Evolutionary conservation across 345 rosid genomes (phyloP).

Genomic region (Eutrema heterophyllum): DNA sequence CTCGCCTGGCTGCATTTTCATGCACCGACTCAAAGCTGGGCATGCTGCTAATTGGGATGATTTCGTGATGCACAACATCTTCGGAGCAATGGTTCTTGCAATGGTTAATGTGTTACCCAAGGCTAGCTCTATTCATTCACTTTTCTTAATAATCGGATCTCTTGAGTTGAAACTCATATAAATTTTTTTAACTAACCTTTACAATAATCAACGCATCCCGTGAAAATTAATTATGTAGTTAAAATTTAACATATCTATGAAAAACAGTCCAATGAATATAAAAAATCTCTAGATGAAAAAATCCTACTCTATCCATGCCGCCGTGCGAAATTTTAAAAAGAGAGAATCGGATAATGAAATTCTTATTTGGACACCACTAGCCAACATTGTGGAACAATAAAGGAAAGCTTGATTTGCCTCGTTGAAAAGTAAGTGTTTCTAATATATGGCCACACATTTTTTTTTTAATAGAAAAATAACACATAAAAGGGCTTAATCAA

Average conservation of each 20-base stretch:
- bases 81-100: too few species aligned
- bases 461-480: not conserved
- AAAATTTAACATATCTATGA: not conserved
- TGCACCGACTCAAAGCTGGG: too few species aligned
- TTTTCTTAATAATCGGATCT: not conserved
- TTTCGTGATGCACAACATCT: too few species aligned
- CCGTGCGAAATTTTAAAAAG: not conserved
- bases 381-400: conserved; percentile 23
- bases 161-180: not conserved
- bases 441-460: not conserved
- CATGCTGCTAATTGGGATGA: too few species aligned
- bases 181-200: not conserved
- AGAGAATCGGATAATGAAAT: conserved; percentile 11
- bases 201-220: not conserved
- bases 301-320: not conserved
- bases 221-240: not conserved
- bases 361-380: conserved; percentile 27
- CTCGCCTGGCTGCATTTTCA: too few species aligned
- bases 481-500: not conserved
- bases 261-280: not conserved
- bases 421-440: not conserved
- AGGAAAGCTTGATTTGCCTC: conserved; percentile 12
- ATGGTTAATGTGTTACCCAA: too few species aligned
- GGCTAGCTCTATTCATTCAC: not conserved
- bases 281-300: not conserved